Percentiles rank a stretch among this genome's conserved stretches.
Evolutionary conservation across 352 stramenopile species (phyloP).

Genomic region (Albugo candida): DNA sequence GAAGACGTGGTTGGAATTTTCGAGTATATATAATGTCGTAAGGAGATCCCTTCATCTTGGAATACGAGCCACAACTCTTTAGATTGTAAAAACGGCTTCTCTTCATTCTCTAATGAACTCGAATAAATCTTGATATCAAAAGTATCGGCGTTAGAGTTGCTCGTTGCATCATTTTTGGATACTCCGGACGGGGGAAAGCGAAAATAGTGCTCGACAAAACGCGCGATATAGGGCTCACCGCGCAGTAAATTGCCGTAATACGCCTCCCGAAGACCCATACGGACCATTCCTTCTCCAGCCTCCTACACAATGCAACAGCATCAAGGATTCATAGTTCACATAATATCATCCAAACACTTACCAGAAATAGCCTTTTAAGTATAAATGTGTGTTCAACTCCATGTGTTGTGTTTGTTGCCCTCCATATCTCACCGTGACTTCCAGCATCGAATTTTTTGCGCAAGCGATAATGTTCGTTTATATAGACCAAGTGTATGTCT

Average conservation of each 20-base stretch:
- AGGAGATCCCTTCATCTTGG: constrained; percentile 72
- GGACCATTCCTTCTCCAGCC: constrained; percentile 29
- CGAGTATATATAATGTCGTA: constrained; percentile 77
- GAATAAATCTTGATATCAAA: too few species aligned
- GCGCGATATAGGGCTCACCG: constrained; percentile 35
- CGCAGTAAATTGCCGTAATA: constrained; percentile 47
- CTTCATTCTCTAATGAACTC: too few species aligned
- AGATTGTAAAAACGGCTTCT: too few species aligned
- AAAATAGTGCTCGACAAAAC: constrained; percentile 83
- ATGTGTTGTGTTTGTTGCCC: constrained; percentile 21
- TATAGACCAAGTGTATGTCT: constrained; percentile 22
- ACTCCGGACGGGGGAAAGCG: too few species aligned
- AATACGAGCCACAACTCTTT: constrained; percentile 83
- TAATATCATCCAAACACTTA: not conserved
- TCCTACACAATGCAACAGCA: constrained; percentile 11
- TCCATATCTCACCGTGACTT: constrained; percentile 71
- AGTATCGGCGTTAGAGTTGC: not conserved
- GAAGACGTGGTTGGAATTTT: constrained; percentile 20
- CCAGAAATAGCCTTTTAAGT: constrained; percentile 71
- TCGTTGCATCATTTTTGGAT: too few species aligned
- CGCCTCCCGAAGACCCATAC: constrained; percentile 66
- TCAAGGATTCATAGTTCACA: not conserved
- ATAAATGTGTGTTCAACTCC: constrained; percentile 22
- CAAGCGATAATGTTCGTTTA: constrained; percentile 57
- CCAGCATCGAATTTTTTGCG: constrained; percentile 67